A percentile compares a stretch with the other conserved stretches of the same genome.
Conservation (phyloP, 164 flowering plant genomes). For the Brasenia schreberi region DNA sequence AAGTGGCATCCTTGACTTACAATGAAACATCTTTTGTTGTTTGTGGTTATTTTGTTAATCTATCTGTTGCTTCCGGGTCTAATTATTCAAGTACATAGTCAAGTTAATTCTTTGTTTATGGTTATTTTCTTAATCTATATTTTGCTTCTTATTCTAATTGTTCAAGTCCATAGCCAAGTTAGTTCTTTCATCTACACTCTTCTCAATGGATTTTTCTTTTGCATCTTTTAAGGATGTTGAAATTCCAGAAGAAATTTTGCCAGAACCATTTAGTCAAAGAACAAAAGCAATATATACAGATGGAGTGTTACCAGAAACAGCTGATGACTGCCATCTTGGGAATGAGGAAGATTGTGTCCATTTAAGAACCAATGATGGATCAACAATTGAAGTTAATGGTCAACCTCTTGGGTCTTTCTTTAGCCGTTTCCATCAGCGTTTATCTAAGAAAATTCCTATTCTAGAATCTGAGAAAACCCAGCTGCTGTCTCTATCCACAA, state of each 20-base stretch:
- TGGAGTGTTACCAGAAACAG: neutral
- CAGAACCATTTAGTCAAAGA: neutral
- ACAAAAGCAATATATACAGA: neutral
- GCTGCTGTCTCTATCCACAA: neutral
- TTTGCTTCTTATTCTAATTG: too few relatives aligned
- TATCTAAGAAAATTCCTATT: conserved; percentile 18
- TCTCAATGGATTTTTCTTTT: neutral
- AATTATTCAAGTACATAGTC: too few relatives aligned
- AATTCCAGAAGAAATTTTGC: neutral
- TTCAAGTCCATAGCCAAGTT: too few relatives aligned
- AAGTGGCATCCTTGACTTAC: too few relatives aligned
- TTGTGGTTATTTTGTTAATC: too few relatives aligned
- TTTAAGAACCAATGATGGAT: neutral
- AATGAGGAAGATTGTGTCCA: neutral
- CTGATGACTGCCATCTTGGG: neutral
- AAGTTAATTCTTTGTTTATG: too few relatives aligned
- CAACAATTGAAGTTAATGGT: neutral
- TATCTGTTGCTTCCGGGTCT: too few relatives aligned
- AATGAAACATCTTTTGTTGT: too few relatives aligned
- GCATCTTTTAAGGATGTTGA: neutral
- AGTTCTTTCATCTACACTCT: too few relatives aligned
- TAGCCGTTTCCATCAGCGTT: conserved; percentile 21
- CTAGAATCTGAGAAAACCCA: conserved; percentile 10
- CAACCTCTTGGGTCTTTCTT: neutral
- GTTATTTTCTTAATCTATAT: too few relatives aligned